A percentile compares a stretch with the other conserved stretches of the same genome.
phyloP scores from a whole-genome alignment of 106 monocot genomes.

The Phalaenopsis equestris region DNA sequence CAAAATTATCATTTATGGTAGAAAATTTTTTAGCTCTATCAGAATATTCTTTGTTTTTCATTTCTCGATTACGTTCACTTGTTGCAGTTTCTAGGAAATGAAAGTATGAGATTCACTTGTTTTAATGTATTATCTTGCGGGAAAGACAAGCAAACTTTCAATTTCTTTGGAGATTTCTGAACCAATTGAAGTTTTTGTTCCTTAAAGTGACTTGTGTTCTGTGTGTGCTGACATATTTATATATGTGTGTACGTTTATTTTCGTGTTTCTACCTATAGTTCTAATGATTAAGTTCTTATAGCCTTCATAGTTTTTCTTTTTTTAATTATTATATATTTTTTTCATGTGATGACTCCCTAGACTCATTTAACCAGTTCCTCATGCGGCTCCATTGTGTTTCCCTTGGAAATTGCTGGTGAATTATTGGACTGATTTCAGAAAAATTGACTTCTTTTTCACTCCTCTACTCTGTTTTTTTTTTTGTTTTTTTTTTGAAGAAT shows the following conservation, averaged over 20 bases:
- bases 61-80: neutral
- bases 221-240: neutral
- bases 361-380: neutral
- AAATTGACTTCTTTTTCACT: too few species aligned
- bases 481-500: neutral
- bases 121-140: neutral
- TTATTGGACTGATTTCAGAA: neutral
- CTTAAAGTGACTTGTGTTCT: neutral
- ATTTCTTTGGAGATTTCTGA: neutral
- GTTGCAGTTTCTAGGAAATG: neutral
- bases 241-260: neutral
- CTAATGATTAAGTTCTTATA: neutral
- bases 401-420: neutral
- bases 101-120: neutral
- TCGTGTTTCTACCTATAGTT: neutral
- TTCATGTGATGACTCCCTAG: neutral
- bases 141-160: neutral
- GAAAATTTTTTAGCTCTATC: neutral
- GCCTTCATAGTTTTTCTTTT: neutral
- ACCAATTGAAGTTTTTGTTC: neutral
- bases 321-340: neutral
- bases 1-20: neutral
- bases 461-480: neutral
- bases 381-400: neutral
- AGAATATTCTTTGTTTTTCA: neutral